A percentile compares a stretch with the other conserved stretches of the same genome.
Evolutionary conservation across 208 protist genomes (phyloP).

Genomic region (Crithidia fasciculata): DNA sequence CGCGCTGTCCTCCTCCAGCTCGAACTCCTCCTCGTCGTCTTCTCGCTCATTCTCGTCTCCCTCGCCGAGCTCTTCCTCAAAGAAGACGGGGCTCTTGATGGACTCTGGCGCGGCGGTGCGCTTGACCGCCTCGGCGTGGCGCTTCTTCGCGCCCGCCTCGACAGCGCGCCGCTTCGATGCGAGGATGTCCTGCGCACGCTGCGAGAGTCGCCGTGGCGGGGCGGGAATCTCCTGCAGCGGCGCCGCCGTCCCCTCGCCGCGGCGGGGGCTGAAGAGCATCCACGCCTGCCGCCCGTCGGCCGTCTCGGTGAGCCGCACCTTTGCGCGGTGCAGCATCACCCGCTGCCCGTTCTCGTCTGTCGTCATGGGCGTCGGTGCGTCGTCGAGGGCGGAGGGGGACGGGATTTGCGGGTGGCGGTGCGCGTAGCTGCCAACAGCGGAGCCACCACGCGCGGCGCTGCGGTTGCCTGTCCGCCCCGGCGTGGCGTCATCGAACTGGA

Average conservation of each 20-base stretch:
- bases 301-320: slow-evolving; percentile 46
- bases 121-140: slow-evolving; percentile 34
- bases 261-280: slow-evolving; percentile 55
- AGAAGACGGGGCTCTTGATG: slow-evolving; percentile 13
- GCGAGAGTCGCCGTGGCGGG: slow-evolving; percentile 64
- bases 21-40: too few relatives aligned
- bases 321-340: slow-evolving; percentile 36
- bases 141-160: slow-evolving; percentile 45
- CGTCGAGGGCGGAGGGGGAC: slow-evolving; percentile 48
- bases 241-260: slow-evolving; percentile 23
- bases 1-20: too few relatives aligned
- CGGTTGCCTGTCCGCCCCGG: slow-evolving; percentile 15
- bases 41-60: too few relatives aligned
- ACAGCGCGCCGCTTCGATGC: slow-evolving; percentile 40
- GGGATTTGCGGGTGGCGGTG: slow-evolving; percentile 50
- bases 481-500: slow-evolving; percentile 22
- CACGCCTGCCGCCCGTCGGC: slow-evolving; percentile 60
- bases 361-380: slow-evolving; percentile 35
- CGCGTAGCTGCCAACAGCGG: not conserved
- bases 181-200: slow-evolving; percentile 68
- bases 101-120: slow-evolving; percentile 15
- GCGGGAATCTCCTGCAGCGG: slow-evolving; percentile 49
- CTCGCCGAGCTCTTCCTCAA: slow-evolving; percentile 2
- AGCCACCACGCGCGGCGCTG: not conserved
- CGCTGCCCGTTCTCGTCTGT: slow-evolving; percentile 47